Evolutionary conservation across 1,284 basidiomycete genomes (phyloP), one percentile per base, ranked within the genome.

Genomic region (Anthracocystis walkeri): DNA sequence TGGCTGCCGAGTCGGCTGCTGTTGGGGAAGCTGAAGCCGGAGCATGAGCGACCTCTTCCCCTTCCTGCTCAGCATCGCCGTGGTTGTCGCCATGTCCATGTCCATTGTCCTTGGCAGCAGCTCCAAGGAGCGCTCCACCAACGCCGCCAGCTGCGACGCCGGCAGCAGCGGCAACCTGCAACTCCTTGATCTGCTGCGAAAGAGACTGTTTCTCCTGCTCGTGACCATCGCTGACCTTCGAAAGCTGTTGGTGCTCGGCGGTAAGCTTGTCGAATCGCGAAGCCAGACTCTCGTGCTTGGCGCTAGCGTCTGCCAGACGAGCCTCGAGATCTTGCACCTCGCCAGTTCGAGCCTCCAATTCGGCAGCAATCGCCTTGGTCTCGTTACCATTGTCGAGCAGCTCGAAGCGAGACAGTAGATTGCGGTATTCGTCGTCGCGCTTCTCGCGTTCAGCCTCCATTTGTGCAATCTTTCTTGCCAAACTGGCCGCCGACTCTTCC

Each of bases 381-480:
- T 82, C 75, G 25, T 77, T 65, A 51, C 65, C 72, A 50, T 89
- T 90, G 68, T 96, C 88, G 50, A 88, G 84, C 40, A 88, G 86
- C 41, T 92, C 90, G 49, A 97, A 87, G 44, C 92, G 91, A 29
- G 87, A 86, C 78, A 94, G 91, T 40, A 99, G 88, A 5, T 89
- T 87, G 58, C 89, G 88, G 64, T 71, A 91, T 88, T 85, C 83
- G 80, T 92, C 90, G 51, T 91, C 90, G 20, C 90, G 88, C 3
- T 91, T 89, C 38, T 92, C 90, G 54, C 90, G 88, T 58, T 96
- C 93, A 41, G 85, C 86, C 86, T 97, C 95, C 50, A 97, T 88
- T 31, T 87, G 88, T 75, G 93, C 92, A 12, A 97, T 89, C 27
- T 89, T 91, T 42, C 88, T 89, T 35, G 90, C 89, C 4, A 97